Percentiles rank a stretch among this genome's conserved stretches.
These are phyloP conservation scores for Cryptococcus sp. DNA, from an alignment of 1,284 basidiomycete species.

Conservation along the genomic window DNA sequence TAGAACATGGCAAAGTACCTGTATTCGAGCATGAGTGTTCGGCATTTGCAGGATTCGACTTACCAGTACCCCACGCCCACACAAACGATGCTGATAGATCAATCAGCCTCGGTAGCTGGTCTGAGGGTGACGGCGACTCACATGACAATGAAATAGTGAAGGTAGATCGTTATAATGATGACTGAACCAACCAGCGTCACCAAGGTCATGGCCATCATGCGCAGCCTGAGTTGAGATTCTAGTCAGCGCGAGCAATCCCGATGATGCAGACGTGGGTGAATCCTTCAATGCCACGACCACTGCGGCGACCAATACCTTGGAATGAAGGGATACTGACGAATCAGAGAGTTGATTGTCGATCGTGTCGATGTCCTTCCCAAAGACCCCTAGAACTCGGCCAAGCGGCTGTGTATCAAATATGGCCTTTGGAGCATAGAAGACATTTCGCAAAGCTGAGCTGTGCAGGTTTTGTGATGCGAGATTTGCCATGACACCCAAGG, in stretches of 20 bases:
- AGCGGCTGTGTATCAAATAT: conserved; percentile 69
- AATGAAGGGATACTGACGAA: conserved; percentile 44
- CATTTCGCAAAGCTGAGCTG: conserved; percentile 59
- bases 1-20: conserved; percentile 63
- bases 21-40: conserved; percentile 1
- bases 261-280: too few species aligned
- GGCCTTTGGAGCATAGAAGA: conserved; percentile 69
- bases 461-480: conserved; percentile 65
- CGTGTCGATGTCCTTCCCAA: conserved; percentile 57
- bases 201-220: conserved; percentile 56
- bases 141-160: conserved; percentile 65
- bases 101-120: neutral
- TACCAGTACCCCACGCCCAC: conserved; percentile 40
- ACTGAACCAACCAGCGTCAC: conserved; percentile 60
- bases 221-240: conserved; percentile 40
- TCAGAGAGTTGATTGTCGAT: conserved; percentile 62
- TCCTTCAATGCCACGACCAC: too few species aligned
- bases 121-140: conserved; percentile 10
- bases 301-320: too few species aligned
- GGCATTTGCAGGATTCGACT: conserved; percentile 1
- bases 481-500: conserved; percentile 62
- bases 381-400: conserved; percentile 66
- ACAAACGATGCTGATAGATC: conserved; percentile 26
- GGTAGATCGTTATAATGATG: conserved; percentile 67
- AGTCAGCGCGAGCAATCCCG: too few species aligned